Percentiles rank a stretch among this genome's conserved stretches.
Conservation (phyloP, 306 rosid genomes). For the Vicia sativa region DNA sequence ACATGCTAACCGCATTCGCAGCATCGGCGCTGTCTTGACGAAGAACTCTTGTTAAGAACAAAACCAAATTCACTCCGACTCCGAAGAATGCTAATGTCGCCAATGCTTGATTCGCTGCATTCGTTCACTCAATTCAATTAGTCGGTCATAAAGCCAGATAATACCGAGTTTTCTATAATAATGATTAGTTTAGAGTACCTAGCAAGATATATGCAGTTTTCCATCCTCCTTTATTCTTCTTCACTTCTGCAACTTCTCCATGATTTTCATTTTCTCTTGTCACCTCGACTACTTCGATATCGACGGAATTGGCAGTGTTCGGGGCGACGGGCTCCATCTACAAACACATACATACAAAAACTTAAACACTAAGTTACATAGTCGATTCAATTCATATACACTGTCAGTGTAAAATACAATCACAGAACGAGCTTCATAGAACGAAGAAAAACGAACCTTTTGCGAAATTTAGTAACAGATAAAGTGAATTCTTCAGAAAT, state of each 20-base stretch:
- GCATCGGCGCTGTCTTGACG: conserved; percentile 52
- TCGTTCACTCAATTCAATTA: neutral
- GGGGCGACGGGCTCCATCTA: conserved; percentile 46
- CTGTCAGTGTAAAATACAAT: too few species aligned
- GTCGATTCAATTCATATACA: neutral
- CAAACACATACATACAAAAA: neutral
- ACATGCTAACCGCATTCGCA: conserved; percentile 59
- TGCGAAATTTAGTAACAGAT: conserved; percentile 64
- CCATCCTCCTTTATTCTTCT: conserved; percentile 52
- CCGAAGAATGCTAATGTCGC: conserved; percentile 70
- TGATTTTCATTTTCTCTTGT: conserved; percentile 4
- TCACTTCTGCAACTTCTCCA: conserved; percentile 5
- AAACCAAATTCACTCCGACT: conserved; percentile 64
- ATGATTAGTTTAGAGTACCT: conserved; percentile 20
- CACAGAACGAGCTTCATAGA: too few species aligned
- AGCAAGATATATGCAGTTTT: conserved; percentile 46
- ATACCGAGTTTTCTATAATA: too few species aligned
- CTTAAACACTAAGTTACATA: neutral
- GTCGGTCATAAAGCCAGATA: too few species aligned
- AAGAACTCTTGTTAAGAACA: conserved; percentile 61
- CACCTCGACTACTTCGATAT: conserved; percentile 32
- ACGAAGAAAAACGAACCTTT: conserved; percentile 46
- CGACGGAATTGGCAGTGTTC: neutral
- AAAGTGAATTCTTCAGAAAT: conserved; percentile 51
- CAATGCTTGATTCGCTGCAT: conserved; percentile 61